Conservation (phyloP, 306 rosid genomes). For the Sicyos baderoa region DNA sequence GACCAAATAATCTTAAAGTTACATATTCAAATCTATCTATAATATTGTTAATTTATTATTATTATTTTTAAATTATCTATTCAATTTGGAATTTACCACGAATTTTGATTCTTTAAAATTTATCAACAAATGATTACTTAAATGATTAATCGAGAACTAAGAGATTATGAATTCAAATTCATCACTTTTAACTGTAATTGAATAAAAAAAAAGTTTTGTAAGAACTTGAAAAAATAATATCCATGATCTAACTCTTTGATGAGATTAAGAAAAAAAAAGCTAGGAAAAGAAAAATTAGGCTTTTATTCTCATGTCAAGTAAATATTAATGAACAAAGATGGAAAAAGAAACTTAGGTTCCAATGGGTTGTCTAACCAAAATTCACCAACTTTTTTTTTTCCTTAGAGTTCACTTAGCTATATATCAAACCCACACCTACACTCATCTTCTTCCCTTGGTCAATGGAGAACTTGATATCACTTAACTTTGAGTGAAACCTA, state of each 20-base stretch:
- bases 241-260: not conserved
- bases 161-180: too few species aligned
- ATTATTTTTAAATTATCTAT: too few species aligned
- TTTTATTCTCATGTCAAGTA: not conserved
- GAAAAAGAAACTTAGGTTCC: not conserved
- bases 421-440: slow-evolving; percentile 17
- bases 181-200: too few species aligned
- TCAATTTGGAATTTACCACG: too few species aligned
- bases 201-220: too few species aligned
- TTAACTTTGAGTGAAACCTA: not conserved
- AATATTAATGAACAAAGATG: slow-evolving; percentile 5
- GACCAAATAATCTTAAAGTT: too few species aligned
- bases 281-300: not conserved
- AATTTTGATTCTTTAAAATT: too few species aligned
- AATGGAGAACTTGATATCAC: slow-evolving; percentile 6
- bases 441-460: slow-evolving; percentile 14
- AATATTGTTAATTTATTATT: too few species aligned
- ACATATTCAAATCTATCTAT: too few species aligned
- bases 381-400: slow-evolving; percentile 11
- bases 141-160: too few species aligned
- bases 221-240: not conserved
- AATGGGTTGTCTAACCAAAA: slow-evolving; percentile 3
- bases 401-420: not conserved
- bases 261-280: not conserved
- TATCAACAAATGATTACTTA: too few species aligned